phyloP scores from a whole-genome alignment of 768 basidiomycete species.

The Boletus subcaerulescens region DNA sequence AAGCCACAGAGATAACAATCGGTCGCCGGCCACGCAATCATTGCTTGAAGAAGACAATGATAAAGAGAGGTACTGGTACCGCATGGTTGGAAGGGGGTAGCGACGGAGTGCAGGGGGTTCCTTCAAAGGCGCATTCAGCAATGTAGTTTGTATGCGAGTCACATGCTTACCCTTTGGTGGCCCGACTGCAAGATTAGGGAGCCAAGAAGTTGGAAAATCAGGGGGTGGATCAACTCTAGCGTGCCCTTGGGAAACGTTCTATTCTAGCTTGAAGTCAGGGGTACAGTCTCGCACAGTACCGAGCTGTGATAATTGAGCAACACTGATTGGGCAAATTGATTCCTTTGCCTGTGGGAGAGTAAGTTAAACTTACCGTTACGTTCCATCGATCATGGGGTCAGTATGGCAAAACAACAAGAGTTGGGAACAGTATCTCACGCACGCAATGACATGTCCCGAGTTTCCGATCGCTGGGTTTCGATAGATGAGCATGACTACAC shows the following conservation, averaged over 20 bases:
- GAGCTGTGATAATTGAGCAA: too few relatives aligned
- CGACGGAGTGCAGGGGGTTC: not conserved
- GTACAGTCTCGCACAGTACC: not conserved
- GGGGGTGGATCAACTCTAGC: too few relatives aligned
- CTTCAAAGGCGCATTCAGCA: not conserved
- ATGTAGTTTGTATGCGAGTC: not conserved
- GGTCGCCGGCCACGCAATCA: not conserved
- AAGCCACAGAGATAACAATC: not conserved
- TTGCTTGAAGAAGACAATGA: not conserved
- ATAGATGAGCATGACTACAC: too few relatives aligned
- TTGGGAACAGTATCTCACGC: too few relatives aligned
- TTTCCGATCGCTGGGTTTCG: too few relatives aligned
- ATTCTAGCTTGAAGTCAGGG: slow-evolving; percentile 3
- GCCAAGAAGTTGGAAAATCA: not conserved
- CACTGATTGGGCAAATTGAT: too few relatives aligned
- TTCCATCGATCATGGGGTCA: too few relatives aligned
- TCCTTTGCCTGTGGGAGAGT: too few relatives aligned
- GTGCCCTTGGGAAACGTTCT: not conserved
- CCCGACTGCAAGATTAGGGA: not conserved
- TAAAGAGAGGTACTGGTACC: not conserved
- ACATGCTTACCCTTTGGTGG: not conserved
- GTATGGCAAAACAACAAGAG: too few relatives aligned
- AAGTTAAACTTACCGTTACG: too few relatives aligned
- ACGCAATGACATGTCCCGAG: too few relatives aligned
- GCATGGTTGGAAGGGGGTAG: slow-evolving; percentile 1